Evolutionary conservation across 2,329 filamentous ascomycete species (phyloP).

Genomic region (Cytospora paraplurivora): DNA sequence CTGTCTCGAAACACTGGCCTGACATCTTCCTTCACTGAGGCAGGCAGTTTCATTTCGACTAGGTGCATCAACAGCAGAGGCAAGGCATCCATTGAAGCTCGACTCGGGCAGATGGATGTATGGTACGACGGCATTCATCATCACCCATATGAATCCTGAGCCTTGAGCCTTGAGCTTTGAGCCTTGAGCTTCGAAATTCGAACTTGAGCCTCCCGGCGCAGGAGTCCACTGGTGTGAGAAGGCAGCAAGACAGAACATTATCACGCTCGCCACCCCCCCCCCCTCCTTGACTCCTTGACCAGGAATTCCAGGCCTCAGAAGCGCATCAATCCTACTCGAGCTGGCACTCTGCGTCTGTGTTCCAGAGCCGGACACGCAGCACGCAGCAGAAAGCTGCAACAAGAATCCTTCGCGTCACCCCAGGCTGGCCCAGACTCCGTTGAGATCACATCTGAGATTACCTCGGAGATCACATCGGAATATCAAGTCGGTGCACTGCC

Average conservation of each 20-base stretch:
- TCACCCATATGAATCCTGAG: slow-evolving; percentile 4
- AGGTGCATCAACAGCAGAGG: slow-evolving; percentile 1
- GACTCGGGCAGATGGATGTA: slow-evolving; percentile 14
- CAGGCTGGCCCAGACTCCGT: too few relatives aligned
- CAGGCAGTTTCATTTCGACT: slow-evolving; percentile 15
- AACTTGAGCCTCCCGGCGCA: too few relatives aligned
- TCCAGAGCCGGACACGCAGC: not conserved
- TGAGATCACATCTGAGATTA: slow-evolving; percentile 8
- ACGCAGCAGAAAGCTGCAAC: not conserved
- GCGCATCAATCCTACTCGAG: too few relatives aligned
- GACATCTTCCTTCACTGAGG: slow-evolving; percentile 25
- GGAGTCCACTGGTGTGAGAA: slow-evolving; percentile 8
- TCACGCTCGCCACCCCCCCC: too few relatives aligned
- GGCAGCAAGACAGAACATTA: not conserved
- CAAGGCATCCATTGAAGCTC: slow-evolving; percentile 10
- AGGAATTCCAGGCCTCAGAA: too few relatives aligned
- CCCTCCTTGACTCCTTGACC: too few relatives aligned
- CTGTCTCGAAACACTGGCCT: slow-evolving; percentile 17
- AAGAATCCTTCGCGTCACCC: slow-evolving; percentile 7
- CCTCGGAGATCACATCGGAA: slow-evolving; percentile 6
- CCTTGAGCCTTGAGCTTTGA: not conserved
- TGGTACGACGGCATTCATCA: slow-evolving; percentile 13
- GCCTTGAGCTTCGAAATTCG: not conserved
- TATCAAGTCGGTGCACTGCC: not conserved
- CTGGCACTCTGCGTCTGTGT: too few relatives aligned